Evolutionary conservation across 192 early-diverging fungal species (phyloP), one percentile per base, ranked within the genome.

Genomic region (Coemansia sp.): DNA sequence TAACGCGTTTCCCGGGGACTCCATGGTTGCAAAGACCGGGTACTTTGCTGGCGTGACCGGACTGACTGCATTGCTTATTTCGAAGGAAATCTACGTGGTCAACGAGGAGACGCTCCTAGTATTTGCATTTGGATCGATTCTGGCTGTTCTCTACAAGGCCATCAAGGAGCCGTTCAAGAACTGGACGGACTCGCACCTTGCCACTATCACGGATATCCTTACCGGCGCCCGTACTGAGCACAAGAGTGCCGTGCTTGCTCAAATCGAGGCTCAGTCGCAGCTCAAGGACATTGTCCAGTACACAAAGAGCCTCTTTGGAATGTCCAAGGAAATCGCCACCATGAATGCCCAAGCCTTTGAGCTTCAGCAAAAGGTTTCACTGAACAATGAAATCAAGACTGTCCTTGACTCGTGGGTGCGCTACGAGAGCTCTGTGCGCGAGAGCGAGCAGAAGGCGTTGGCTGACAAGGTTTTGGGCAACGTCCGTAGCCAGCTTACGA

Each of bases 31-130:
- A 70, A 99, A 99, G 86, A 91, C 96, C 31, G 88, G 87, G 42
- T 93, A 89, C 74, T 86, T 97, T 68, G 92, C 95, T 49, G 77
- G 90, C 23, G 86, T 86, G 58, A 86, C 93, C 45, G 94, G 93
- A 62, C 74, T 93, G 63, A 90, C 94, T 16, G 90, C 94, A 39
- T 93, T 88, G 79, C 78, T 92, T 39, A 89, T 99, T 71, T 93
- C 94, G 61, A 96, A 99, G 90, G 96, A 99, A 84, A 93, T 99
- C 79, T 99, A 96, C 84, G 87, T 97, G 57, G 75, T 97, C 64
- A 96, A 97, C 80, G 93, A 92, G 76, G 95, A 99, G 77, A 87
- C 94, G 45, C 84, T 97, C 51, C 89, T 95, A 58, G 74, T 95
- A 56, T 70, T 90, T 35, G 85, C 90, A 37, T 90, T 94, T 71